Evolutionary conservation across 2,329 filamentous ascomycete genomes (phyloP), one percentile per base, ranked within the genome.

Genomic region (Ceratocystiopsis brevicomis): DNA sequence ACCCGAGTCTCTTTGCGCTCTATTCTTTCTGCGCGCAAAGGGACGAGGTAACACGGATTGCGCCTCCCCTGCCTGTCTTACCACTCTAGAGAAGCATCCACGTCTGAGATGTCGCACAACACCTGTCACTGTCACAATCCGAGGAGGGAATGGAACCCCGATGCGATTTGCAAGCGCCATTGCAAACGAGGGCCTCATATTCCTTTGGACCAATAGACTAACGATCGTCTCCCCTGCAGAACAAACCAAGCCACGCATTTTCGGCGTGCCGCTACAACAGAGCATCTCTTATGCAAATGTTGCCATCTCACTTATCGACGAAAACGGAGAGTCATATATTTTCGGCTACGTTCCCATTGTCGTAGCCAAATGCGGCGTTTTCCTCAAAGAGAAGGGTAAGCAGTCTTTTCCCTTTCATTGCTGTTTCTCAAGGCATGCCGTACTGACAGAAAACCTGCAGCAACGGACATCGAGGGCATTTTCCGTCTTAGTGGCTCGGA

Each of bases 301-400:
- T 47, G 90, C 90, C 50, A 98, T 98, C 55, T 96, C 88, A 18
- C 73, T 98, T 25, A 82, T 90, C 51, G 87, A 96, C 57, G 84
- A 88, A 51, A 73, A 90, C 51, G 88, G 88, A 32, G 77, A 90
- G 59, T 94, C 85, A 62, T 96, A 94, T 60, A 95, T 96, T 43
- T 98, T 96, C 59, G 90, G 90, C 55, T 96, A 96, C 56, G 88
- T 98, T 9, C 90, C 90, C 16, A 96, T 98, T 50, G 88, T 98
- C 38, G 88, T 98, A 43, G 90, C 90, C 34, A 98, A 98, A 61
- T 96, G 90, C 59, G 90, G 90, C 49, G 87, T 98, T 4, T 98
- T 87, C 53, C 60, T 98, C 51, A 98, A 98, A 61, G 90, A 98
- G 60, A 95, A 93, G 73, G 90, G 90, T 95, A 61, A 51, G 73